Conservation (phyloP, 164 flowering plant genomes). For the Brasenia schreberi region DNA sequence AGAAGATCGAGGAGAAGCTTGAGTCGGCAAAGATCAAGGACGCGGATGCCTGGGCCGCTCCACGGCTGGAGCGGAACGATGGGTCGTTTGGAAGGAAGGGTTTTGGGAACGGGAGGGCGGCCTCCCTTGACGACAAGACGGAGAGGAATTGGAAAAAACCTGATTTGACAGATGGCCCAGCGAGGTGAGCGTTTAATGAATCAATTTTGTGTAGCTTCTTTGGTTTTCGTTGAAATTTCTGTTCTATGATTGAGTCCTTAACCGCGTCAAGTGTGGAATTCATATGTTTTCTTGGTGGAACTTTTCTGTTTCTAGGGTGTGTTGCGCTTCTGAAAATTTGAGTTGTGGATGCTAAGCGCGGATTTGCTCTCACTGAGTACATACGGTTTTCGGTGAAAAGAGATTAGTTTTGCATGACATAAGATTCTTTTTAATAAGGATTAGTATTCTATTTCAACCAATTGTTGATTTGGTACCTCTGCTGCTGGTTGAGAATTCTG, state of each 20-base stretch:
- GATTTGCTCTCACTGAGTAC: too few relatives aligned
- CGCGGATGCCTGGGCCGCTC: conserved; percentile 12
- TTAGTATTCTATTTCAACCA: too few relatives aligned
- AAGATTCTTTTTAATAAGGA: too few relatives aligned
- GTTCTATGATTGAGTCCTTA: too few relatives aligned
- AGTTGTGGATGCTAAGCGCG: too few relatives aligned
- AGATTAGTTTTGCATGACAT: too few relatives aligned
- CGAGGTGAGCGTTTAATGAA: conserved; percentile 16
- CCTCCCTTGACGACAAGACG: conserved; percentile 13
- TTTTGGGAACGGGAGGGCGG: conserved; percentile 29
- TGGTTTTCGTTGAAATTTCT: not conserved
- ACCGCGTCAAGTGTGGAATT: too few relatives aligned
- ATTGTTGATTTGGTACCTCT: too few relatives aligned
- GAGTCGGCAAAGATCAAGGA: conserved; percentile 62
- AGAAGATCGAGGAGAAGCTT: conserved; percentile 82
- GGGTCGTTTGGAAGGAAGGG: conserved; percentile 22
- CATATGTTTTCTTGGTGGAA: not conserved
- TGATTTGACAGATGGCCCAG: conserved; percentile 16
- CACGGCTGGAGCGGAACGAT: not conserved
- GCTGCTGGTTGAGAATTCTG: too few relatives aligned
- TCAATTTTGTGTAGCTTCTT: not conserved
- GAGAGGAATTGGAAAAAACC: conserved; percentile 73
- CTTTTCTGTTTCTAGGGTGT: not conserved
- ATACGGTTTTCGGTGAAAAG: too few relatives aligned
- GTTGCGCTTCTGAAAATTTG: not conserved